Evolutionary conservation across 2,329 filamentous ascomycete genomes (phyloP).

Genomic region (Cercospora nicotianae): DNA sequence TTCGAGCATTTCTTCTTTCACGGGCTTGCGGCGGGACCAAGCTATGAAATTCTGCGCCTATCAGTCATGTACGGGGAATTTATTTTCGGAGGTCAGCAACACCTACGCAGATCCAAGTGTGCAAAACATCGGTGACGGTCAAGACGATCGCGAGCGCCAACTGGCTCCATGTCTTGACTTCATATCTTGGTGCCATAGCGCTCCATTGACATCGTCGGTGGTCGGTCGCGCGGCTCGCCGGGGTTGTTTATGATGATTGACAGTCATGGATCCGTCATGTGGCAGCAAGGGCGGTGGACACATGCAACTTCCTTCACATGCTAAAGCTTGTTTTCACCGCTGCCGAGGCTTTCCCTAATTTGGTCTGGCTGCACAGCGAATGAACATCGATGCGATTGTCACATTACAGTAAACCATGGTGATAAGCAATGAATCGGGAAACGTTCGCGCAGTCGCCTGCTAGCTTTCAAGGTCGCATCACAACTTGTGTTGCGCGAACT

Average conservation of each 20-base stretch:
- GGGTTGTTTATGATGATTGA: not conserved
- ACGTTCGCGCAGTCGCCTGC: not conserved
- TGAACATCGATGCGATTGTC: not conserved
- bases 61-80: not conserved
- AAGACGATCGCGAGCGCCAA: constrained; percentile 6
- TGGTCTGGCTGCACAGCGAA: not conserved
- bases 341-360: not conserved
- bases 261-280: not conserved
- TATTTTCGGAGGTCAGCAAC: not conserved
- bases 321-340: not conserved
- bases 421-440: not conserved
- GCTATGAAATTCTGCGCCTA: not conserved
- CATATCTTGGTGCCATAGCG: constrained; percentile 9
- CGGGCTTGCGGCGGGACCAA: constrained; percentile 13
- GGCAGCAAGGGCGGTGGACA: not conserved
- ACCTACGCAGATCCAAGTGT: constrained; percentile 5
- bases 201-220: not conserved
- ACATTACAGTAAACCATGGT: not conserved
- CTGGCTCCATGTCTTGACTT: constrained; percentile 2
- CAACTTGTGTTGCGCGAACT: not conserved
- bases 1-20: constrained; percentile 18
- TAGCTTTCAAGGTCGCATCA: not conserved
- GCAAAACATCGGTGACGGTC: constrained; percentile 4
- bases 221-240: not conserved
- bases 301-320: not conserved